Base-by-base conservation (phyloP, 352 stramenopile species). In the Phytophthora sansomeana region DNA sequence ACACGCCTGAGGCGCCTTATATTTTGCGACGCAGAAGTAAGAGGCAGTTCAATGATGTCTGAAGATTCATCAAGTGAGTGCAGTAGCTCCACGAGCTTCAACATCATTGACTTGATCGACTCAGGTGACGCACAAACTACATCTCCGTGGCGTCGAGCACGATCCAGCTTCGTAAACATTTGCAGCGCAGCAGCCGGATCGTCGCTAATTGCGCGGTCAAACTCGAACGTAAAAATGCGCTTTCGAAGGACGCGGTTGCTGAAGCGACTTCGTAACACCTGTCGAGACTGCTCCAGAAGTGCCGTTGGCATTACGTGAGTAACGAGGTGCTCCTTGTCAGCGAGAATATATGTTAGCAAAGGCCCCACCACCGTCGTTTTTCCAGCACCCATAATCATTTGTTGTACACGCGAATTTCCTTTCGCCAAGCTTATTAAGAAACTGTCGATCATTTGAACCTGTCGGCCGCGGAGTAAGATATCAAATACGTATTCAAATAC, bases 371-470 rank as follows among this genome's bases (percentile, higher is more conserved):
- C 98, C 4, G 98, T 99, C 1, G 98, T 99, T 77, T 99, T 99
- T 21, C 98, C 98, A 4, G 97, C 97, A 21, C 98, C 98, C 98
- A 99, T 99, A 78, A 99, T 99, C 98, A 99, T 99, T 89, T 99
- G 92, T 51, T 97, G 86, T 10, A 97, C 89, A 28, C 86, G 78
- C 1, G 90, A 97, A 38, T 91, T 67, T 11, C 87, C 90, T n/a
- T 73, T 75, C 6, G 60, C 60, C 14, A 97, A 74, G 43, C 89
- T 98, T n/a, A 74, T 74, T 63, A 99, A 91, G 76, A 99, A 99
- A 53, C 98, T 99, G 59, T 98, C 92, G 14, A 99, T 98, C 78
- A 99, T 97, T 67, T 98, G 93, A n/a, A 99, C 97, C 80, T 99
- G 98, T 41, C 95, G 97, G 13, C 94, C 92, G 39, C 98, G 91